Evolutionary conservation across 108 stramenopile species (phyloP), one percentile per base, ranked within the genome.

Genomic region (Nitzschia sp.): DNA sequence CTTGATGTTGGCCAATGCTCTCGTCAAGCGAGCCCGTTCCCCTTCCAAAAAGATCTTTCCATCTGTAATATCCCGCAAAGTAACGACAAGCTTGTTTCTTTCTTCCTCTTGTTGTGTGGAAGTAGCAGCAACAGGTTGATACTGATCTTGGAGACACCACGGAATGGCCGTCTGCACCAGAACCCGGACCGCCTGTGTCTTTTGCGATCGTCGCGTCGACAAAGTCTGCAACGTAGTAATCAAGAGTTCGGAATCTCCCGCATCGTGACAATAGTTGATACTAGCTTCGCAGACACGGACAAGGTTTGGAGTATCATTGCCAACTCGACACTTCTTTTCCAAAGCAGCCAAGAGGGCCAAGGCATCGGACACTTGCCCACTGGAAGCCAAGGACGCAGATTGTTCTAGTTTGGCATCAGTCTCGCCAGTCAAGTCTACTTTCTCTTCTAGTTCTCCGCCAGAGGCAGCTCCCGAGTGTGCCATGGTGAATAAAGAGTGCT

Each of bases 41-140:
- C 80, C 96, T 85, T 99, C 99, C 67, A 98, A 87, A 79, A 91
- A 98, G 53, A 99, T 94, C 79, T 96, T 98, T 24, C 99, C 99
- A 54, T 96, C 94, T 26, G 92, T 91, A 59, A 99, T 91, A 17
- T 93, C 90, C n/a, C 97, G 79, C 71, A 99, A 63, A 38, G 92
- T 78, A 15, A 75, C 83, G 6, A 99, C 85, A 22, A 99, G 80
- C 22, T 77, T 70, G 56, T 95, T 74, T 41, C 92, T 76, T 8
- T 59, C 53, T 15, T 53, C 63, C 40, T 77, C 62, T 10, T 66
- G 40, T 22, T 38, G 41, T 3, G 63, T 64, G 2, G 14, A 58
- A 0, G 63, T 10, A 5, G 54, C 70, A 1, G 70, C 21, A 34
- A 83, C 14, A 10, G 92, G 88, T 0, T 80, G 83, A 72, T 56